Conservation (phyloP, 805 yeast species). For the Ogataea henricii region DNA sequence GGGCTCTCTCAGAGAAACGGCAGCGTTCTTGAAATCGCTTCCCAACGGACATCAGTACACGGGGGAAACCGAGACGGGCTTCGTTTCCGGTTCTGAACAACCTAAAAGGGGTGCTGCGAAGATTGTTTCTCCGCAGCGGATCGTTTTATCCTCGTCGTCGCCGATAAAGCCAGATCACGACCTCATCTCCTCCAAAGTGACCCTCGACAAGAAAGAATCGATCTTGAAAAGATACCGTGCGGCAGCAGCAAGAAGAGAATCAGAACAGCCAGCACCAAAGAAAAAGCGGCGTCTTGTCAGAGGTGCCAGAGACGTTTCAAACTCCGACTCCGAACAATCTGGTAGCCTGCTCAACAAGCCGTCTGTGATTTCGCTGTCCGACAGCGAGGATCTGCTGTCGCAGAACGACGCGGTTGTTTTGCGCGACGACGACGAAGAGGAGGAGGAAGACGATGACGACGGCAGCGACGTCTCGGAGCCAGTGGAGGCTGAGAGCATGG, state of each 20-base stretch:
- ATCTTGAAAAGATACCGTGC: conserved; percentile 29
- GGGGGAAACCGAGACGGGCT: conserved; percentile 7
- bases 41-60: conserved; percentile 18
- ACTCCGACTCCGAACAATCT: conserved; percentile 1
- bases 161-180: conserved; percentile 24
- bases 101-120: conserved; percentile 15
- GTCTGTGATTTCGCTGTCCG: conserved; percentile 22
- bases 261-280: conserved; percentile 24
- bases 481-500: conserved; percentile 31
- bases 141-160: conserved; percentile 22
- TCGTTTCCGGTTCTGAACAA: conserved; percentile 2
- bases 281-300: conserved; percentile 28
- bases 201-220: conserved; percentile 20
- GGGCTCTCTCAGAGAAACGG: conserved; percentile 35
- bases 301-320: conserved; percentile 33
- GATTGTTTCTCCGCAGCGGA: conserved; percentile 13
- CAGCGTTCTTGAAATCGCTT: conserved; percentile 28
- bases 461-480: conserved; percentile 35
- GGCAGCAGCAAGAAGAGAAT: conserved; percentile 1
- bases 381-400: conserved; percentile 15
- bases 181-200: conserved; percentile 32
- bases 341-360: conserved; percentile 18
- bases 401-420: conserved; percentile 17
- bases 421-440: conserved; percentile 20
- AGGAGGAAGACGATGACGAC: conserved; percentile 41